These are phyloP conservation scores for Funneliformis caledonium DNA, from an alignment of 371 early-diverging fungal genomes.

Conservation along the genomic window DNA sequence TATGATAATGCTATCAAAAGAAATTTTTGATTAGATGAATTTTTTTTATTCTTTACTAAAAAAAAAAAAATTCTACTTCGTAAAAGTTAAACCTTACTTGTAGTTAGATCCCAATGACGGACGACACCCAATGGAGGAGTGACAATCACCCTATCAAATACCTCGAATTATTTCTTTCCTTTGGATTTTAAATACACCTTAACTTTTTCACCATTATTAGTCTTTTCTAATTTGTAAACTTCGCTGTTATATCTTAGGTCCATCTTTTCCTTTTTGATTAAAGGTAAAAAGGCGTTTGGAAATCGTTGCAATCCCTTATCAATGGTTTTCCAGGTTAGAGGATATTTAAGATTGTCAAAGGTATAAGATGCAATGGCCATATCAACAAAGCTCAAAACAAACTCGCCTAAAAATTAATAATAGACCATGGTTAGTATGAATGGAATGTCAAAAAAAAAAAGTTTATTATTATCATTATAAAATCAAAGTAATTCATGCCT, in stretches of 20 bases:
- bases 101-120: conserved; percentile 18
- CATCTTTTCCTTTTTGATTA: background rate
- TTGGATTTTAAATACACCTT: background rate
- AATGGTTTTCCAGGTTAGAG: conserved; percentile 1
- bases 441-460: too few species aligned
- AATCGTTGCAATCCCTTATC: conserved; percentile 29
- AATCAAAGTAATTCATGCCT: background rate
- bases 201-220: background rate
- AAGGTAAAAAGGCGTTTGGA: conserved; percentile 6
- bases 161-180: background rate
- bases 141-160: conserved; percentile 8
- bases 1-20: background rate
- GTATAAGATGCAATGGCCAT: background rate
- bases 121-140: conserved; percentile 3
- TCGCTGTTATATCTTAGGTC: background rate
- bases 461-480: too few species aligned
- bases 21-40: background rate
- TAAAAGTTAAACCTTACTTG: background rate
- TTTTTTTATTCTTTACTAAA: too few species aligned
- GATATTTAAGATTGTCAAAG: background rate
- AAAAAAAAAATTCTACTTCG: too few species aligned
- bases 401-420: background rate
- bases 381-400: background rate
- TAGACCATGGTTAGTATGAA: background rate
- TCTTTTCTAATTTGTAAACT: conserved; percentile 24